Base-by-base conservation (phyloP, 805 yeast species). In the Jamesozyma jinghongensis region DNA sequence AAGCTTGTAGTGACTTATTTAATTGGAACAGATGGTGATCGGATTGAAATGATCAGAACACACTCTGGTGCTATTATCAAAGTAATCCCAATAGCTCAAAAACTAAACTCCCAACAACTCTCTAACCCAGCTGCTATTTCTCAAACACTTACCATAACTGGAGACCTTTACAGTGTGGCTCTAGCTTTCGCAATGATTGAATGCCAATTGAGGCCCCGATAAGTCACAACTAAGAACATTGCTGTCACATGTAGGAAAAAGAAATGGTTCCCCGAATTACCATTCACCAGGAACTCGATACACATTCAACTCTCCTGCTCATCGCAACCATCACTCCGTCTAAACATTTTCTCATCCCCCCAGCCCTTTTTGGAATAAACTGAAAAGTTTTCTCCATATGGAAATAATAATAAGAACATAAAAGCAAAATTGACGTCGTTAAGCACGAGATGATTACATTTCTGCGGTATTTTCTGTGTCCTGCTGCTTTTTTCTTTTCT, bases 21-120 rank as follows among this genome's bases (percentile, higher is more conserved):
- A 5, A 71, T 73, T 37, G 77, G 77, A 0, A 58, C 51, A 19
- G 51, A 53, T n/a, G 77, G 77, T 1, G 29, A 45, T 16, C 55
- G 62, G 32, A 70, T 73, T 12, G 61, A 57, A 30, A 37, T 38
- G 4, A 52, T 72, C 8, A 45, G 75, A 26, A 50, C 52, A 4
- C 37, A 39, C 19, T 59, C 71, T 1, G 46, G 54, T 0, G 72
- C 75, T 4, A 52, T 46, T 8, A 61, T 73, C 30, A 66, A 67
- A 38, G 62, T 72, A 4, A 47, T 67, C 11, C 70, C 70, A 0
- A 40, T 65, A 11, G 44, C 53, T 6, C 40, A 36, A 4, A 41
- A 32, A 18, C 33, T 49, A 14, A 49, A 49, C n/a, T 33, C 32
- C 0, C 37, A 30, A 7, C 46, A 47, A 16, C 39, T 44, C 14